Evolutionary conservation across 2,329 filamentous ascomycete species (phyloP), one percentile per base, ranked within the genome.

Genomic region (Diplodia intermedia): DNA sequence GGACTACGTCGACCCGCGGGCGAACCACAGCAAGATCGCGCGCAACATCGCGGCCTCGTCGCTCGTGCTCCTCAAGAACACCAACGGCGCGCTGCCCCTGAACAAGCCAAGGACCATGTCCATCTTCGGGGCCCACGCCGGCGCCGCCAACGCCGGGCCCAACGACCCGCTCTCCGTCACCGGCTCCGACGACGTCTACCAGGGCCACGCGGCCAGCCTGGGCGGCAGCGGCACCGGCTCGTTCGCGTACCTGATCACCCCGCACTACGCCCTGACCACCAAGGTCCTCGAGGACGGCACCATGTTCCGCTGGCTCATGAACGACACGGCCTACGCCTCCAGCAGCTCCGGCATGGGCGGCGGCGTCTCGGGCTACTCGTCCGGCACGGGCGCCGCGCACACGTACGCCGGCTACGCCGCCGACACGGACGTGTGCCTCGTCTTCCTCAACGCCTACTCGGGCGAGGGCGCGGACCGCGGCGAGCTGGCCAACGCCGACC

Each of bases 121-220:
- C 2, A 76, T 86, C 1, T 84, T 85, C 67, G 84, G 84, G 1
- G 83, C 83, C 66, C 82, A 83, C 70, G 82, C 83, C 38, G 78
- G 77, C 14, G 79, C 81, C 61, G 70, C 76, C 73, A 83, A 87
- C 71, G 80, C 81, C 29, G 88, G 88, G 18, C 76, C 79, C 15
- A 82, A 82, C 43, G 75, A 77, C 50, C 69, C 69, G 2, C 69
- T 69, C 23, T 57, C n/a, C 49, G 71, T 69, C 14, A 63, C 62
- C 20, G 72, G 72, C 69, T 76, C 72, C 55, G 75, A 76, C 52
- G 69, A 75, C 38, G 80, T 73, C 68, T 75, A 81, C 4, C 76
- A 76, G 29, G 81, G 81, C 1, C 86, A 88, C 0, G 71, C 82
- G 1, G 72, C 77, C 1, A 73, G 77, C 3, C 79, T 80, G 29